Conservation (phyloP, 768 basidiomycete species). For the Xerocomus spinulosus region DNA sequence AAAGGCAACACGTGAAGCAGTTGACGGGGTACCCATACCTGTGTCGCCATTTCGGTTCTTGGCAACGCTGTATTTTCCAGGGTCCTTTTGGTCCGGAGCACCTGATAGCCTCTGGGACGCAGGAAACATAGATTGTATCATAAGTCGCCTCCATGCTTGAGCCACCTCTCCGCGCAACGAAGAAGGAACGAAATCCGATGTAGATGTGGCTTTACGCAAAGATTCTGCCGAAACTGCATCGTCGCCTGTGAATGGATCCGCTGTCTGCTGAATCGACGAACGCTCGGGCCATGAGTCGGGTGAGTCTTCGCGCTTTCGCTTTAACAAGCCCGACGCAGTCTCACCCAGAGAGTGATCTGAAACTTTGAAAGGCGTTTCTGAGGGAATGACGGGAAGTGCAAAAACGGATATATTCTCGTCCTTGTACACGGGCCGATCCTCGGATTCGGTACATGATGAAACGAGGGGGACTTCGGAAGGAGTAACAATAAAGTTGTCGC, state of each 20-base stretch:
- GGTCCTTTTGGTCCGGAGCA: constrained; percentile 10
- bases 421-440: constrained; percentile 45
- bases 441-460: constrained; percentile 12
- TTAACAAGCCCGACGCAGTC: constrained; percentile 12
- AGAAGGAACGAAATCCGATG: constrained; percentile 26
- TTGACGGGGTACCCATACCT: constrained; percentile 2
- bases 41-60: constrained; percentile 3
- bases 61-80: constrained; percentile 11
- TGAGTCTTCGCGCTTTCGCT: constrained; percentile 44
- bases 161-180: constrained; percentile 41
- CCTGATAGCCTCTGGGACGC: constrained; percentile 24
- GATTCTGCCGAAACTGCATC: background rate
- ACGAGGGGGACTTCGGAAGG: constrained; percentile 40
- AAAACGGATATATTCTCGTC: constrained; percentile 67
- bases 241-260: background rate
- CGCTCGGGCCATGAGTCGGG: constrained; percentile 38
- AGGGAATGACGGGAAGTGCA: constrained; percentile 46
- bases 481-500: constrained; percentile 48
- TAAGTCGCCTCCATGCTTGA: constrained; percentile 50
- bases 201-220: constrained; percentile 23
- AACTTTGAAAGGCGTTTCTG: background rate
- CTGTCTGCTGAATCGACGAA: background rate
- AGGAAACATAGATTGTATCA: constrained; percentile 63
- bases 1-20: constrained; percentile 8
- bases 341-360: background rate